Base-by-base conservation (phyloP, 805 yeast genomes). In the Saitoella complicata region DNA sequence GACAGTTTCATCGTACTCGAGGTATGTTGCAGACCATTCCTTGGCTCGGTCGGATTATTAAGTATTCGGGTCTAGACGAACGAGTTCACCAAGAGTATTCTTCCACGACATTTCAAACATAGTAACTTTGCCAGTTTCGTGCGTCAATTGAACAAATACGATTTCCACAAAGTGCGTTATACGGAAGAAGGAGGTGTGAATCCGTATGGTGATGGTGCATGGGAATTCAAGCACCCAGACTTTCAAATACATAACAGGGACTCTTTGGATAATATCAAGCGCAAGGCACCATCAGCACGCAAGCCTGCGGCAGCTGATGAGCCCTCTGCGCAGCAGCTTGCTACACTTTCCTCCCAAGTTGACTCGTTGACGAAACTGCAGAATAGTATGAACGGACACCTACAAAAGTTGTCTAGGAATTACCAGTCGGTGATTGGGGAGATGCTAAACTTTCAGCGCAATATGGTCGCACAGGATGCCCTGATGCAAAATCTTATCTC, bases 151-250 rank as follows among this genome's bases (percentile, higher is more conserved):
- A 91, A 91, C 69, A 91, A 91, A 63, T 48, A 48, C 11, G 98
- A 88, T 62, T 91, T 91, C 67, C 98, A 91, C 68, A 91, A 91
- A 64, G 94, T 91, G 39, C 83, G 88, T 58, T 69, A 81, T 37
- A 73, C 69, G 46, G 86, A 77, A 52, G 81, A 75, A 49, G 72
- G 71, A 53, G 71, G 66, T 42, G 58, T 58, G 41, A 62, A 64
- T 31, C 75, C 75, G 47, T 76, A 77, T 55, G 82, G 86, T 37
- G 85, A 78, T 46, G 75, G 51, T 10, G 55, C 87, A 13, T 88
- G 97, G 96, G 96, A 88, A 60, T 88, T 91, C 66, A 76, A 78
- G 57, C 97, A 91, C 60, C 94, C 95, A 0, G 84, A 77, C 51
- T 91, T 91, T 61, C 73, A 73, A 51, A 73, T 74, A 33, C 78